These are phyloP conservation scores for Cladophialophora exuberans DNA, from an alignment of 2,329 filamentous ascomycete genomes.

Conservation along the genomic window DNA sequence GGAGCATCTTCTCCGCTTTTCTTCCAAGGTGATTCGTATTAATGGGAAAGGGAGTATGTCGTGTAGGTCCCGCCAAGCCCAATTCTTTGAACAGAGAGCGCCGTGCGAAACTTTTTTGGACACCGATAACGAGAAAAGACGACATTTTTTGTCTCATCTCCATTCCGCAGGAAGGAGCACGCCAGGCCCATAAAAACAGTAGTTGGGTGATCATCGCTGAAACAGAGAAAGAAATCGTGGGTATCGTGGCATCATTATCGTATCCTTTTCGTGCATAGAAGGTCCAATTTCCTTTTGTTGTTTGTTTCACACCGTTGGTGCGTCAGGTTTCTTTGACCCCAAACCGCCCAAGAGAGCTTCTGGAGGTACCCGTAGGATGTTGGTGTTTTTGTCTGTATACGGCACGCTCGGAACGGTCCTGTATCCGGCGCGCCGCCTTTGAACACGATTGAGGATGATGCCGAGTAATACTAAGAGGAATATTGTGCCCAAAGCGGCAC, in stretches of 20 bases:
- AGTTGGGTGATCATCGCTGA: conserved; percentile 1
- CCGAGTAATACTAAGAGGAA: conserved; percentile 53
- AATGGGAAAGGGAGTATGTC: background rate
- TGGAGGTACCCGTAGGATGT: conserved; percentile 50
- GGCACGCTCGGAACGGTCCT: conserved; percentile 48
- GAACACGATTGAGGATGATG: conserved; percentile 52
- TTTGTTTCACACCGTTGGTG: conserved; percentile 22
- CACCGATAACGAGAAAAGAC: background rate
- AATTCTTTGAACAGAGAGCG: background rate
- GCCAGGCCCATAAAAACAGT: background rate
- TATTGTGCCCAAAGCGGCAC: conserved; percentile 50
- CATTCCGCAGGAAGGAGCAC: background rate
- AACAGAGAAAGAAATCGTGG: conserved; percentile 20
- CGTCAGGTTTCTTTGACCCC: conserved; percentile 18
- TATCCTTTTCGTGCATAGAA: background rate
- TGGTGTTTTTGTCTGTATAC: conserved; percentile 50
- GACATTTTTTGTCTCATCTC: background rate
- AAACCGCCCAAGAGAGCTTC: conserved; percentile 47
- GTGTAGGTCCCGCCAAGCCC: conserved; percentile 4
- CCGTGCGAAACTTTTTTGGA: background rate
- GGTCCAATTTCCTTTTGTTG: background rate
- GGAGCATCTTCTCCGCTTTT: no score
- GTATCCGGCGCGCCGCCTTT: conserved; percentile 52
- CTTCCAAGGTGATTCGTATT: conserved; percentile 1
- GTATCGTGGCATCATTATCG: conserved; percentile 28